Base-by-base conservation (phyloP, 192 early-diverging fungal genomes). In the Chytriomyces hyalinus region DNA sequence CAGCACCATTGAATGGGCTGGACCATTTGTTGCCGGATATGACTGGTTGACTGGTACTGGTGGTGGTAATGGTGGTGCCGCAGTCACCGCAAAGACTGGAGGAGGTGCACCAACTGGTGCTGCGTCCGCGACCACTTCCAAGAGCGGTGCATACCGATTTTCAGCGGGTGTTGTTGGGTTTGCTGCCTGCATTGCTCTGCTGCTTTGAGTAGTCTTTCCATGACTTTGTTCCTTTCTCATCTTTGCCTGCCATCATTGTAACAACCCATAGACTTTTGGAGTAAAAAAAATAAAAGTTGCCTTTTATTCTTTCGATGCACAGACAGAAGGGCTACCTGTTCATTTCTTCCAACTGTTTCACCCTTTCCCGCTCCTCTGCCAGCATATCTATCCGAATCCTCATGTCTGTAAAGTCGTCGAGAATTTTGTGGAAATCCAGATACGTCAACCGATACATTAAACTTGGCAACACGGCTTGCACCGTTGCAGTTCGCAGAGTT, bases 331-430 rank as follows among this genome's bases (percentile, higher is more conserved):
- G 2, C 28, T 36, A 4, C 36, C 36, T 36, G 36, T 36, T 36
- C 36, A 36, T 36, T 36, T 36, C 36, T 36, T 36, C 36, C 36
- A 36, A 0, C 36, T 36, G 0, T 36, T 1, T 36, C 36, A 36
- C 2, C 1, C 36, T 67, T 47, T 67, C 65, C 7, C 45, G 1
- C n/a, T 67, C 65, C 4, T 67, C 8, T 7, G 65, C 24, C 26
- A 67, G 22, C 15, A 17, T 17, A 10, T 15, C 43, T 10, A 67
- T 46, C 10, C 65, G 8, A 9, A 46, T 7, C 22, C 48, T 67
- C 43, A 67, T 67, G 48, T 67, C 65, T 15, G 36, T 3, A 47
- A 67, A 67, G 13, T 67, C 65, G n/a, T 47, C 43, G 11, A 67
- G 17, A 46, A 67, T 43, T 4, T 28, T 46, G 7, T 67, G 65